phyloP scores from a whole-genome alignment of 2,329 filamentous ascomycete species.

The Cladorrhinum sp. region DNA sequence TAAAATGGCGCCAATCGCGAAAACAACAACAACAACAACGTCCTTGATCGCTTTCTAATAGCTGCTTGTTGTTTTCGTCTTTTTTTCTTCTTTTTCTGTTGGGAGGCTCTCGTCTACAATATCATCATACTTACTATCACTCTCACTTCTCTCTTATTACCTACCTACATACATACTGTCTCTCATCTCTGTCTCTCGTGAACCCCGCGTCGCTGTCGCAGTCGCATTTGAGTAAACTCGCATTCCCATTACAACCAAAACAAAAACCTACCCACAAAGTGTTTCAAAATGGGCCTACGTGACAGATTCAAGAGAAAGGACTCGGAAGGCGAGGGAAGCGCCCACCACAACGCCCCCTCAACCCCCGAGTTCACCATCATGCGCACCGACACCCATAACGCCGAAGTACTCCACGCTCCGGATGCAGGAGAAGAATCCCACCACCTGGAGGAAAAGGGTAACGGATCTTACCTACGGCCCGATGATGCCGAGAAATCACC shows the following conservation, averaged over 20 bases:
- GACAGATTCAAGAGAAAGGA: conserved; percentile 56
- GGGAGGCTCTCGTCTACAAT: too few species aligned
- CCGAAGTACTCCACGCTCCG: conserved; percentile 76
- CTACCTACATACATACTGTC: background rate
- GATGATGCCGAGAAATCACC: conserved; percentile 15
- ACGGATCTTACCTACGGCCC: conserved; percentile 20
- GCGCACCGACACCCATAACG: conserved; percentile 75
- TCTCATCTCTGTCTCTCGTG: background rate
- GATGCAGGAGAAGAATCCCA: conserved; percentile 24
- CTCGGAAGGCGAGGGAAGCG: conserved; percentile 36
- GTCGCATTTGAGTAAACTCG: background rate
- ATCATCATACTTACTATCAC: background rate
- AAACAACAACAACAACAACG: too few species aligned
- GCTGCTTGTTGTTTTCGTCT: conserved; percentile 1
- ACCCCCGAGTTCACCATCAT: conserved; percentile 76
- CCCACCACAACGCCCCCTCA: conserved; percentile 36
- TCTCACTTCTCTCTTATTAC: background rate
- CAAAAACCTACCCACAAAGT: background rate
- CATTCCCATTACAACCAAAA: background rate
- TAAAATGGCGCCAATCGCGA: conserved; percentile 15
- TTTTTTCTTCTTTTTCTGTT: background rate
- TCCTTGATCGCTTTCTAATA: background rate
- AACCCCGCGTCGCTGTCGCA: background rate
- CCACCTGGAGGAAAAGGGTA: conserved; percentile 27
- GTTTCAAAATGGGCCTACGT: conserved; percentile 46